phyloP scores from a whole-genome alignment of 345 rosid genomes.

The Conringia planisiliqua region DNA sequence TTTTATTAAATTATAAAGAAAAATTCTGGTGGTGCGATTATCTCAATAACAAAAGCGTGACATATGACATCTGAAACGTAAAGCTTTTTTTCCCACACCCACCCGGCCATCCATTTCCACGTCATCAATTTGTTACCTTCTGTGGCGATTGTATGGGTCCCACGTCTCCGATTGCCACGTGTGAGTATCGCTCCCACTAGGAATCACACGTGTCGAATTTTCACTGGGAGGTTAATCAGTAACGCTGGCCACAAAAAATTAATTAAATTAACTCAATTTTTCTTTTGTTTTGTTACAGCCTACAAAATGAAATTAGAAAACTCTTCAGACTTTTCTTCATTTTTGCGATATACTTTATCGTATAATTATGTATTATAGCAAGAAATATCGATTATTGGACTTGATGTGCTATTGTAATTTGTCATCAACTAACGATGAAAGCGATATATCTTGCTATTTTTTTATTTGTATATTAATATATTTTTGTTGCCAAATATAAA shows the following conservation, averaged over 20 bases:
- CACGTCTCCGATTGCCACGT: constrained; percentile 6
- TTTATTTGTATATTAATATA: neutral
- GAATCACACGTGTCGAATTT: constrained; percentile 7
- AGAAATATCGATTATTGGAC: neutral
- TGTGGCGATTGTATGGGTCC: constrained; percentile 28
- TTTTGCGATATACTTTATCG: neutral
- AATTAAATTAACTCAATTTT: neutral
- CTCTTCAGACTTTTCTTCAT: neutral
- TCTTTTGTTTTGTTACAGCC: constrained; percentile 4
- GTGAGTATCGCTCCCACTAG: neutral
- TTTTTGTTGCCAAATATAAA: neutral
- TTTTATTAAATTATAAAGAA: neutral
- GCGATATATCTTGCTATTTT: neutral
- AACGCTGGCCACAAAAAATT: constrained; percentile 9
- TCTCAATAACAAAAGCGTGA: constrained; percentile 39
- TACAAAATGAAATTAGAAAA: neutral
- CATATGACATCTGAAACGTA: constrained; percentile 36
- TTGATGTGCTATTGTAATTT: neutral
- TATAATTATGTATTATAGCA: neutral
- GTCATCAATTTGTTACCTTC: constrained; percentile 29
- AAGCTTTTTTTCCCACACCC: constrained; percentile 21
- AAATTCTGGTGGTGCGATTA: constrained; percentile 23
- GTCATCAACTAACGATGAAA: constrained; percentile 11
- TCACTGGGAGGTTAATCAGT: neutral
- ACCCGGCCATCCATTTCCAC: constrained; percentile 30